These are phyloP conservation scores for Dictyostelium intermedium DNA, from an alignment of 78 protist species.

Conservation along the genomic window DNA sequence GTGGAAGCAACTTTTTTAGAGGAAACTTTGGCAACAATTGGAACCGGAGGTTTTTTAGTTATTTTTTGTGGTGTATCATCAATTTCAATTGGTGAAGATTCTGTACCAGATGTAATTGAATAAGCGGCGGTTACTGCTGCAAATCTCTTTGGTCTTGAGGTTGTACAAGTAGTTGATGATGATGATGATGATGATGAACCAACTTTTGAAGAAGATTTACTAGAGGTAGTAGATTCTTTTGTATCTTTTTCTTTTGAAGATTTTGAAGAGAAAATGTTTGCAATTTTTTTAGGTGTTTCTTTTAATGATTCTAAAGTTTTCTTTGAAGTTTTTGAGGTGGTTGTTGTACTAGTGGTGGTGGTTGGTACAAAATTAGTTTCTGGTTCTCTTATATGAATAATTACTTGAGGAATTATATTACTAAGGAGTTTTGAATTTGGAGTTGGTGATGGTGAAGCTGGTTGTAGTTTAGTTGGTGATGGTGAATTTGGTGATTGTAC, in stretches of 20 bases:
- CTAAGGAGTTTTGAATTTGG: not conserved
- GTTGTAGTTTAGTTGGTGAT: not conserved
- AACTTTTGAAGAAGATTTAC: not conserved
- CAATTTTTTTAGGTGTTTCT: constrained; percentile 20
- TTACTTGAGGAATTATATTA: not conserved
- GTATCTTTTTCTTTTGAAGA: not conserved
- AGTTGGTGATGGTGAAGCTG: not conserved
- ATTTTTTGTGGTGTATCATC: not conserved
- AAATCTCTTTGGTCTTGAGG: not conserved
- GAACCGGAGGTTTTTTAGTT: not conserved
- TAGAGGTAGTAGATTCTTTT: not conserved
- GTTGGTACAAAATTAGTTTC: not conserved
- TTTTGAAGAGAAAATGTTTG: not conserved
- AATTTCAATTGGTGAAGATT: not conserved
- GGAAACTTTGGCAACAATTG: not conserved
- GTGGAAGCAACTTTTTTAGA: not conserved
- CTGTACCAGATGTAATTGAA: not conserved
- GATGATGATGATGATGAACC: not conserved
- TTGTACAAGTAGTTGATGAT: not conserved
- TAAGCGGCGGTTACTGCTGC: not conserved
- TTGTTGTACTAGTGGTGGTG: not conserved
- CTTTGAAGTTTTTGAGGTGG: not conserved
- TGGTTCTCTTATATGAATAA: not conserved
- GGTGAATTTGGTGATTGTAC: not conserved
- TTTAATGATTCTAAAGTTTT: not conserved